Evolutionary conservation across 305 asterid genomes (phyloP), one percentile per base, ranked within the genome.

Genomic region (Lippia alba): DNA sequence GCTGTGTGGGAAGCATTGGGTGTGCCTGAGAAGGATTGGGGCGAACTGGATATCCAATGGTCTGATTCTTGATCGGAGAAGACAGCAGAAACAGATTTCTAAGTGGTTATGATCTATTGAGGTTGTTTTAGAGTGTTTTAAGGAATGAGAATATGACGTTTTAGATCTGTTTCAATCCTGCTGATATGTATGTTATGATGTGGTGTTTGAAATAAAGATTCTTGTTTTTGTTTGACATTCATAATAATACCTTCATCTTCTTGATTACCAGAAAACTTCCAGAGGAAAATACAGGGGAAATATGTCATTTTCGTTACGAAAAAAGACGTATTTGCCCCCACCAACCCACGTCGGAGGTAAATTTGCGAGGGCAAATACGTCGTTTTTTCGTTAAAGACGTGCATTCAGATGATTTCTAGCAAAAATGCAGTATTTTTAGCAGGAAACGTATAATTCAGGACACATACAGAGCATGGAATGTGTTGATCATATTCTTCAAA

Each of bases 1-100:
- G 85, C 88, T 33, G 83, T 80, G 36, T 83, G 85, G 81, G 61
- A 83, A 71, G 87, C 85, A 41, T 54, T 83, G 14, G 79, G 79
- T 2, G 79, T 80, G 63, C 78, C 84, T 1, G 8, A 59, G 33
- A 64, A 63, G 4, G 50, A 73, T 8, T 51, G 80, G 75, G 83
- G 79, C n/a, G 68, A 63, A 39, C 9, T 36, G 6, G 41, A 59
- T 57, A 51, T 78, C 56, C 40, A 73, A 71, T 12, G 82, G 82
- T 61, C 82, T 16, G 78, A 73, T 78, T 14, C 45, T 51, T 51
- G 24, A 51, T 51, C n/a, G 30, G 17, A 51, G 30, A 51, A 51
- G 12, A 51, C 30, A 24, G 30, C 30, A 24, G 3, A 24, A 24
- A 24, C 30, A 24, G 30, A 24, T 24, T 24, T 24, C 30, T 24